Evolutionary conservation across 805 yeast genomes (phyloP), one percentile per base, ranked within the genome.

Genomic region (Saccharomycopsis malanga): DNA sequence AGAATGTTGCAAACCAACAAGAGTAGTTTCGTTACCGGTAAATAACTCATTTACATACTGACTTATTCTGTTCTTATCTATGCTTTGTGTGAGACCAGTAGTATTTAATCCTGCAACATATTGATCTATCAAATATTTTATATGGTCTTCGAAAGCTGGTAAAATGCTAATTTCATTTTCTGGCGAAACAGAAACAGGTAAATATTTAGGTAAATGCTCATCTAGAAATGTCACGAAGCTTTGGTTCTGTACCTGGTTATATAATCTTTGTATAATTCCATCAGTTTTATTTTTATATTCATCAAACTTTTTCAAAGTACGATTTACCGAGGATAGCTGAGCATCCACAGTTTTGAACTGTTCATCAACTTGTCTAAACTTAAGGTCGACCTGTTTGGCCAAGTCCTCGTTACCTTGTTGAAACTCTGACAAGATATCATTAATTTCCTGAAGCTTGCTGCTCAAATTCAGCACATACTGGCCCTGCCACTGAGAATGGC

Each of bases 161-260:
- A 37, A 17, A 6, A 41, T 9, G 30, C 27, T 27, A 5, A 46
- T 25, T 4, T 29, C 21, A 7, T 39, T 39, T 17, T 39, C 25
- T 29, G 15, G 17, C 3, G 23, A 21, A 20, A 18, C 23, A 12
- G 14, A n/a, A 3, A 22, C 29, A 18, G 48, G 48, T 7, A 44
- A 24, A 35, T 44, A 44, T n/a, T 44, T 39, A 17, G 48, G 48
- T 4, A 44, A n/a, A 3, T 21, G 20, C 30, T 23, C 27, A 4
- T 18, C 15, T 4, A 35, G n/a, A 18, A 20, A 32, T 3, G 30
- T 9, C 12, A 9, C 30, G 12, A 27, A 27, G 30, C 30, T 7
- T 12, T 27, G 30, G 7, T 27, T 27, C 30, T 7, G 12, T 7
- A 32, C 12, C 36, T 20, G 20, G 3, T 21, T 17, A 4, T 29